A percentile compares a stretch with the other conserved stretches of the same genome.
Evolutionary conservation across 2,329 filamentous ascomycete species (phyloP).

Genomic region (Venturia pyrina): DNA sequence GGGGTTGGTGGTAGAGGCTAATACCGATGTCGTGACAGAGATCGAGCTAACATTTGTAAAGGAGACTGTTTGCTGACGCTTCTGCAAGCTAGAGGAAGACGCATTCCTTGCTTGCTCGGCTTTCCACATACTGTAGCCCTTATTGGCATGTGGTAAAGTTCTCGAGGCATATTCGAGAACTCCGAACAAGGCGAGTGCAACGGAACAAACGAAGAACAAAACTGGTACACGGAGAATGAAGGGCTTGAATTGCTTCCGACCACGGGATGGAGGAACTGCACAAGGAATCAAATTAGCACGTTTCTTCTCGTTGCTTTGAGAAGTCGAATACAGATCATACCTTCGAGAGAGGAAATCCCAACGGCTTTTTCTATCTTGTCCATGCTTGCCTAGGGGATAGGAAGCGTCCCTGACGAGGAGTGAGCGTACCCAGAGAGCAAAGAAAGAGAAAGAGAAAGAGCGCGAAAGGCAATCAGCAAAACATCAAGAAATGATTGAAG

Average conservation of each 20-base stretch:
- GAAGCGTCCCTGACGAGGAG: neutral
- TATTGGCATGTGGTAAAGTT: neutral
- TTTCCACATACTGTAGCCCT: neutral
- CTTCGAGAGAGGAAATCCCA: neutral
- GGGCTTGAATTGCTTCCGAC: slow-evolving; percentile 3
- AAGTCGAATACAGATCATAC: neutral
- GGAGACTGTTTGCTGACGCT: neutral
- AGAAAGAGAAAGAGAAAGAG: neutral
- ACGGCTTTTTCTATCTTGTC: neutral
- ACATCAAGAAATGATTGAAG: neutral
- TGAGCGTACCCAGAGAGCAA: too few species aligned
- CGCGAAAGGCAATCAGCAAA: neutral
- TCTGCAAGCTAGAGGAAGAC: neutral
- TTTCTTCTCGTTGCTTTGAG: neutral
- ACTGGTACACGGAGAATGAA: slow-evolving; percentile 8
- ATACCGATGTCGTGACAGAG: neutral
- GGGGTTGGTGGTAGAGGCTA: neutral
- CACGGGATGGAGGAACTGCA: neutral
- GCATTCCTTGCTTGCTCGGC: neutral
- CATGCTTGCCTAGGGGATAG: neutral
- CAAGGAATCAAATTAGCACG: neutral
- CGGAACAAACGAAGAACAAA: slow-evolving; percentile 1
- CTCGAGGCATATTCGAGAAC: slow-evolving; percentile 4
- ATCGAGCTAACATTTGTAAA: neutral
- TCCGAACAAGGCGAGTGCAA: slow-evolving; percentile 1